Base-by-base conservation (phyloP, 345 rosid genomes). In the Punica granatum region DNA sequence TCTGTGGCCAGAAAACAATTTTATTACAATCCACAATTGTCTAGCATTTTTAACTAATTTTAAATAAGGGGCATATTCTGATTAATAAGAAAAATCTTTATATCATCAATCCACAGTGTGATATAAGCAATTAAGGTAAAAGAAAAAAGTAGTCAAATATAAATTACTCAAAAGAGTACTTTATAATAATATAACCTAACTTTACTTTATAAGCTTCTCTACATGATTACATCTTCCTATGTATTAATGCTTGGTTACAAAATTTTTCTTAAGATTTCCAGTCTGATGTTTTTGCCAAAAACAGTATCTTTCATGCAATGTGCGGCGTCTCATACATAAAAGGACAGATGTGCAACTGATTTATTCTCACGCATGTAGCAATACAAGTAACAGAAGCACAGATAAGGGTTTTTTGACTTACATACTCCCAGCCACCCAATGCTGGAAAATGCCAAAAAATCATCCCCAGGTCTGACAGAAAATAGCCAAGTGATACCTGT, bases 401-500 rank as follows among this genome's bases (percentile, higher is more conserved):
- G 31, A 63, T 34, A 64, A 3, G 33, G n/a, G 23, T 49, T 31
- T 23, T 12, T 44, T 34, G 69, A 81, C 91, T 86, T 84, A 91
- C 96, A 71, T 88, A 88, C 77, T 87, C 96, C 76, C 80, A 36
- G 66, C 96, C 91, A 71, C 97, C 96, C 66, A 91, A 80, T 74
- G 77, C 81, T 37, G 96, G 97, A 73, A 73, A 88, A 76, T 81
- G 63, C 90, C 90, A 91, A 28, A 88, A 49, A 68, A 91, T 85
- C 96, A 91, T 88, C 32, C 82, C 81, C 69, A 87, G 71, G 78
- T 91, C 97, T 13, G 91, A 63, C 73, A 91, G 67, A 79, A 91
- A 91, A 79, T 91, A 91, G 60, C 96, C 96, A 67, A 85, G 63
- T 26, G 97, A 91, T 76, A 82, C 70, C 97, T 87, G 84, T 32